Evolutionary conservation across 2,329 filamentous ascomycete species (phyloP).

Genomic region (Aspergillus ibericus): DNA sequence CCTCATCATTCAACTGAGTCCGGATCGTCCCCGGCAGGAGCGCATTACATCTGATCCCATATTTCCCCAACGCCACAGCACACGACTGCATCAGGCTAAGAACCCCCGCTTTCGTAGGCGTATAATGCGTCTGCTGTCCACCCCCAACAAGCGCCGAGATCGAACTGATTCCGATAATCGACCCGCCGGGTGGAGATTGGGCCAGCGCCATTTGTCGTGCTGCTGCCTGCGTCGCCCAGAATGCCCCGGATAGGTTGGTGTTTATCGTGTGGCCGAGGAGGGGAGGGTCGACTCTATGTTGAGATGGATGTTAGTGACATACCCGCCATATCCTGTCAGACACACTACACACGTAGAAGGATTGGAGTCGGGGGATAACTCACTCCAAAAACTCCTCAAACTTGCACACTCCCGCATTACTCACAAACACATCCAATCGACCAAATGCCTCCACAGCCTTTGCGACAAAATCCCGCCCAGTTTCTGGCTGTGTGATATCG

Average conservation of each 20-base stretch:
- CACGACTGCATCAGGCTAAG: constrained; percentile 79
- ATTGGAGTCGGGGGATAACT: constrained; percentile 16
- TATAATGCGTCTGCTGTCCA: constrained; percentile 78
- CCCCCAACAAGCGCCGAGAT: constrained; percentile 59
- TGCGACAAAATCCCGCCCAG: constrained; percentile 66
- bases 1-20: constrained; percentile 81
- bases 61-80: constrained; percentile 73
- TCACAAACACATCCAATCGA: constrained; percentile 75
- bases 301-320: background rate
- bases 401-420: constrained; percentile 84
- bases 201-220: constrained; percentile 80
- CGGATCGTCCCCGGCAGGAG: constrained; percentile 78
- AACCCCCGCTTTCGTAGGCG: constrained; percentile 82
- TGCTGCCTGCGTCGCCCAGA: constrained; percentile 82
- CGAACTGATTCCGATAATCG: constrained; percentile 60
- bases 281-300: constrained; percentile 60
- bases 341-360: too few relatives aligned
- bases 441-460: constrained; percentile 58
- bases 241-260: constrained; percentile 85
- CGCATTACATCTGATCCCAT: constrained; percentile 79
- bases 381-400: constrained; percentile 83
- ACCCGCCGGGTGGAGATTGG: constrained; percentile 67
- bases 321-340: too few relatives aligned
- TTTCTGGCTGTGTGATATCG: constrained; percentile 74
- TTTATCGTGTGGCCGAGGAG: constrained; percentile 71